These are phyloP conservation scores for Scytalidium sp. DNA, from an alignment of 2,329 filamentous ascomycete genomes.

Conservation along the genomic window DNA sequence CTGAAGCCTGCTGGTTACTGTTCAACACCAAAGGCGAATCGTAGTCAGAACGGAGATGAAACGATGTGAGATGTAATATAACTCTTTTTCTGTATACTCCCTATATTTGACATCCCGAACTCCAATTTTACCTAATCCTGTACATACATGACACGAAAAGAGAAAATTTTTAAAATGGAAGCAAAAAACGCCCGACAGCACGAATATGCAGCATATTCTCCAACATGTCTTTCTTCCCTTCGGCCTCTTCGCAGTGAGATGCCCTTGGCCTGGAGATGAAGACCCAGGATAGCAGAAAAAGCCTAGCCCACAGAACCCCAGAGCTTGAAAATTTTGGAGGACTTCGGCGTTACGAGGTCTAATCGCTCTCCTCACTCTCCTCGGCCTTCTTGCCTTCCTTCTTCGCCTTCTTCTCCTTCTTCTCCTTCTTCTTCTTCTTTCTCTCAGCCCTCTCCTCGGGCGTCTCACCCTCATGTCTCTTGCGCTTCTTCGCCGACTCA, in stretches of 20 bases:
- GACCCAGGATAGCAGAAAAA: too few species aligned
- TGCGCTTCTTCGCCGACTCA: constrained; percentile 69
- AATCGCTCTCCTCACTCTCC: constrained; percentile 45
- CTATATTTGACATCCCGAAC: background rate
- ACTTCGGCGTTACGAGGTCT: too few species aligned
- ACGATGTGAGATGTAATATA: background rate
- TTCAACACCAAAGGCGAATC: too few species aligned
- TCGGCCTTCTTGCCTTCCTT: constrained; percentile 36
- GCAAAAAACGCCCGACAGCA: background rate
- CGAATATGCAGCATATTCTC: background rate
- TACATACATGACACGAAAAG: background rate
- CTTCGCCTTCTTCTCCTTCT: constrained; percentile 44
- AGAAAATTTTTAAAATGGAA: background rate
- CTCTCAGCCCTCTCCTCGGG: constrained; percentile 58
- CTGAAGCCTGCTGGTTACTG: too few species aligned
- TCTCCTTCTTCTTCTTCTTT: constrained; percentile 50
- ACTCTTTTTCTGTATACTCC: background rate
- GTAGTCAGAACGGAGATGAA: too few species aligned
- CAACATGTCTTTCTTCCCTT: too few species aligned
- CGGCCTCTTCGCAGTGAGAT: background rate
- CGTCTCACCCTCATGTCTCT: constrained; percentile 76
- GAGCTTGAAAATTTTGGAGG: too few species aligned
- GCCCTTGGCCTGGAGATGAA: background rate
- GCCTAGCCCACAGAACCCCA: too few species aligned
- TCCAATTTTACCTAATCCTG: background rate